phyloP scores from a whole-genome alignment of 345 rosid species.

The Boechera retrofracta region DNA sequence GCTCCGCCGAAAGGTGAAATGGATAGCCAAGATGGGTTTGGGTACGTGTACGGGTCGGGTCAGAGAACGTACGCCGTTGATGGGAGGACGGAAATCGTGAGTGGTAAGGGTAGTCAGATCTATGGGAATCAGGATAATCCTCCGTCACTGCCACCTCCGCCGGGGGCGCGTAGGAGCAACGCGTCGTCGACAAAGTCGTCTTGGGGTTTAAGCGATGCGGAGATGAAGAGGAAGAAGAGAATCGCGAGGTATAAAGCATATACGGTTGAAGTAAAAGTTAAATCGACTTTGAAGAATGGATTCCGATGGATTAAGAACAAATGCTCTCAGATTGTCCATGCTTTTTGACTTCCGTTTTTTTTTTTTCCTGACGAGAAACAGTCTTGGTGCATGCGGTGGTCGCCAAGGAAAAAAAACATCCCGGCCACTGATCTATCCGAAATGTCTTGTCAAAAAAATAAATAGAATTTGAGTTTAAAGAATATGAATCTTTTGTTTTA shows the following conservation, averaged over 20 bases:
- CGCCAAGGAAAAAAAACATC: too few species aligned
- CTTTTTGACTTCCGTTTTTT: conserved; percentile 19
- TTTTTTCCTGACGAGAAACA: too few species aligned
- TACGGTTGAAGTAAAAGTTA: conserved; percentile 63
- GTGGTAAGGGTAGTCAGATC: conserved; percentile 59
- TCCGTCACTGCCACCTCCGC: conserved; percentile 9
- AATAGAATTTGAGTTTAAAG: too few species aligned
- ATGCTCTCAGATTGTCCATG: conserved; percentile 58
- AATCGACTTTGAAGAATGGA: conserved; percentile 53
- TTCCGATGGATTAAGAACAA: conserved; percentile 69
- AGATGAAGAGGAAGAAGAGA: conserved; percentile 67
- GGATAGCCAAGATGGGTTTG: conserved; percentile 39
- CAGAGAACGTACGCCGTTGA: conserved; percentile 34
- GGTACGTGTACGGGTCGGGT: conserved; percentile 50
- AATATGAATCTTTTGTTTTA: too few species aligned
- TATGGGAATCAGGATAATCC: conserved; percentile 41
- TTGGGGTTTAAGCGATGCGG: conserved; percentile 58
- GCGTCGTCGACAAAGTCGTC: conserved; percentile 32
- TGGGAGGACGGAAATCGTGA: conserved; percentile 54
- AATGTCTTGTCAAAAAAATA: too few species aligned
- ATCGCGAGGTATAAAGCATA: conserved; percentile 67
- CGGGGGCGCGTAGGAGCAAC: conserved; percentile 40
- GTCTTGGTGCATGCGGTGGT: neutral
- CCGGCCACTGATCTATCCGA: too few species aligned
- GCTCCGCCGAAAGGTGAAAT: conserved; percentile 46